phyloP scores from a whole-genome alignment of 345 rosid genomes.

The Hypericum perforatum region DNA sequence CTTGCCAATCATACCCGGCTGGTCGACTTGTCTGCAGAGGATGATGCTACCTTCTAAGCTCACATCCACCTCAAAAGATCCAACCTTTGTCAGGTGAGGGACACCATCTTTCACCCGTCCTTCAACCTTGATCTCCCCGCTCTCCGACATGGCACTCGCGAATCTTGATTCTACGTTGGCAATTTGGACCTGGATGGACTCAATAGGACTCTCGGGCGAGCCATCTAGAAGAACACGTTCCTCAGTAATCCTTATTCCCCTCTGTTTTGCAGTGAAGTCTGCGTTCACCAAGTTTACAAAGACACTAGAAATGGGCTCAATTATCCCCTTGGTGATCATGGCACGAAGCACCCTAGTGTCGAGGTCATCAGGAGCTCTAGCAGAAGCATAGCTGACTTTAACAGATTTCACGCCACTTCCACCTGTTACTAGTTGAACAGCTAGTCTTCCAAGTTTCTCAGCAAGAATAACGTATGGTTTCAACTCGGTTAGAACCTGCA shows the following conservation, averaged over 20 bases:
- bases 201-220: slow-evolving; percentile 63
- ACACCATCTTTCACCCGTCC: slow-evolving; percentile 69
- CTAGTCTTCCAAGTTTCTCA: slow-evolving; percentile 69
- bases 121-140: slow-evolving; percentile 62
- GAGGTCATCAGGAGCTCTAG: slow-evolving; percentile 70
- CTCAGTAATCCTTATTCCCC: slow-evolving; percentile 65
- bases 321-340: slow-evolving; percentile 67
- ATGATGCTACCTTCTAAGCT: slow-evolving; percentile 73
- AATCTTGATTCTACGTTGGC: slow-evolving; percentile 68
- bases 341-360: slow-evolving; percentile 85
- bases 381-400: slow-evolving; percentile 66
- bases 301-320: slow-evolving; percentile 66
- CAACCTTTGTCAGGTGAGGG: slow-evolving; percentile 69
- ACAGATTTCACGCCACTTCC: slow-evolving; percentile 79
- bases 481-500: slow-evolving; percentile 72
- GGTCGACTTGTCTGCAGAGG: slow-evolving; percentile 77
- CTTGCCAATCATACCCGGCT: slow-evolving; percentile 72
- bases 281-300: slow-evolving; percentile 75
- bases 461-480: slow-evolving; percentile 69
- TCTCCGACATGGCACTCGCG: slow-evolving; percentile 65
- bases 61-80: slow-evolving; percentile 69
- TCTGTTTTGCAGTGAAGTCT: slow-evolving; percentile 70
- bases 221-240: slow-evolving; percentile 52
- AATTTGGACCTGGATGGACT: slow-evolving; percentile 60
- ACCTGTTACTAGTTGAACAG: slow-evolving; percentile 73